Conservation (phyloP, 805 yeast species). For the Kodamaea jinghongensis region DNA sequence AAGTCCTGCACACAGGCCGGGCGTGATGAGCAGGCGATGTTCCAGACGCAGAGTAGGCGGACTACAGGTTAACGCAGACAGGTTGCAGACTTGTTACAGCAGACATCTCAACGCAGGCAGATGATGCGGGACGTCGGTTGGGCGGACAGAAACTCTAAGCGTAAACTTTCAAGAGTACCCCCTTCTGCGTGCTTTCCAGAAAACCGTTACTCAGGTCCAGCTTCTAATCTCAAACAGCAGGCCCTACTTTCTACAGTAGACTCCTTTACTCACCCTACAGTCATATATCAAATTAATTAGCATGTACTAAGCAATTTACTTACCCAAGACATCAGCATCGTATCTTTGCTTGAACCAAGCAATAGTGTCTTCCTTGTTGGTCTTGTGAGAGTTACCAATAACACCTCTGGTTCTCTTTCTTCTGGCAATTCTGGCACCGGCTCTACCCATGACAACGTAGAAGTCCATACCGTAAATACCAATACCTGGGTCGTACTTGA, state of each 20-base stretch:
- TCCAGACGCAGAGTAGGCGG: too few species aligned
- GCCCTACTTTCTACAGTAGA: background rate
- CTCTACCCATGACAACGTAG: constrained; percentile 99
- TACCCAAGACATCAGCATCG: constrained; percentile 94
- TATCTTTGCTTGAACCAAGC: constrained; percentile 99
- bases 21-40: too few species aligned
- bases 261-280: constrained; percentile 1
- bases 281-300: constrained; percentile 4
- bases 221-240: background rate
- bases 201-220: too few species aligned
- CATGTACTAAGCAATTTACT: constrained; percentile 41
- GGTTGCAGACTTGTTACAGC: too few species aligned
- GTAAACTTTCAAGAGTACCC: too few species aligned
- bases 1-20: too few species aligned
- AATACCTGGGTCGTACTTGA: constrained; percentile 99
- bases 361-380: constrained; percentile 90
- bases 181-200: too few species aligned
- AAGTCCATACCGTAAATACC: constrained; percentile 99
- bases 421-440: constrained; percentile 98
- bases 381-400: constrained; percentile 91
- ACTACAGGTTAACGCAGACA: too few species aligned
- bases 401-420: constrained; percentile 90
- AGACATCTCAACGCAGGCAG: too few species aligned
- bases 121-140: too few species aligned
- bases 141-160: too few species aligned